phyloP scores from a whole-genome alignment of 495 filamentous ascomycete genomes.

The Annulohypoxylon moriforme region DNA sequence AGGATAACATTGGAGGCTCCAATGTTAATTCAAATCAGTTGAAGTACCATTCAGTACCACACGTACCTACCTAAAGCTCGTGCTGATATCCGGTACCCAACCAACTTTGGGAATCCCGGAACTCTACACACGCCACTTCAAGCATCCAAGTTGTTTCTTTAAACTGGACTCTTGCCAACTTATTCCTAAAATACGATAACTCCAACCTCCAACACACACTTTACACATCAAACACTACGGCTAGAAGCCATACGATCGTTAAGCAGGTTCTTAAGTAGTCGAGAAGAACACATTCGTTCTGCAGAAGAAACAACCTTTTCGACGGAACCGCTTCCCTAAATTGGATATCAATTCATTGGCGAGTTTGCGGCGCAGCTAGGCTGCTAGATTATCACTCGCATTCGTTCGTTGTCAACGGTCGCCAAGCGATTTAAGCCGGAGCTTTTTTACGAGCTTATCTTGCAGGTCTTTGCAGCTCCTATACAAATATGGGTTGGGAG shows the following conservation, averaged over 20 bases:
- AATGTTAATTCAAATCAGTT: neutral
- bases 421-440: slow-evolving; percentile 19
- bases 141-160: slow-evolving; percentile 1
- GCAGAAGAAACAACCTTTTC: slow-evolving; percentile 11
- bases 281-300: neutral
- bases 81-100: neutral
- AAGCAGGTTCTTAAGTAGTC: slow-evolving; percentile 14
- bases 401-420: slow-evolving; percentile 13
- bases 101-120: neutral
- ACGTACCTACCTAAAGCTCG: neutral
- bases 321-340: neutral
- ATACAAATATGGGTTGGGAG: slow-evolving; percentile 46
- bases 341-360: slow-evolving; percentile 21
- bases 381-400: slow-evolving; percentile 1
- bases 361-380: slow-evolving; percentile 30
- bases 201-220: neutral
- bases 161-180: slow-evolving; percentile 7
- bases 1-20: neutral
- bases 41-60: neutral
- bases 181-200: neutral
- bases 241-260: neutral
- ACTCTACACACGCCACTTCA: slow-evolving; percentile 6
- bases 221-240: neutral
- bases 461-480: slow-evolving; percentile 6
- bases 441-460: slow-evolving; percentile 27